phyloP scores from a whole-genome alignment of 1,284 basidiomycete species.

The Boletus sp. region DNA sequence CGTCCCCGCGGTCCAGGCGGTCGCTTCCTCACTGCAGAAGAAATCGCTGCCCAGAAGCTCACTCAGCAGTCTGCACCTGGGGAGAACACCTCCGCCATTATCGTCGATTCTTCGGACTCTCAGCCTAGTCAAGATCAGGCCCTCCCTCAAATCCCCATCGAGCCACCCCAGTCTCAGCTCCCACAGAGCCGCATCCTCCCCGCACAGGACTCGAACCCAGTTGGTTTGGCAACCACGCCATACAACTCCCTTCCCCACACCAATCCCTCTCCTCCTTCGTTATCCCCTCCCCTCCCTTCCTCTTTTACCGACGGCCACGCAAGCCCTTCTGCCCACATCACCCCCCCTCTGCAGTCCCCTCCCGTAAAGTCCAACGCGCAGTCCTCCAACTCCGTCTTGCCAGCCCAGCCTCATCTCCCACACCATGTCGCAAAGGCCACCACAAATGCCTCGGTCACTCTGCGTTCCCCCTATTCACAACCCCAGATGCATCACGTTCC shows the following conservation, averaged over 20 bases:
- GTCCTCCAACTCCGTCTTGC: slow-evolving; percentile 19
- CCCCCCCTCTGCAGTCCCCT: slow-evolving; percentile 23
- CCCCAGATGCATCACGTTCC: slow-evolving; percentile 70
- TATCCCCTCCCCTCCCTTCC: slow-evolving; percentile 19
- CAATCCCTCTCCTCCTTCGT: slow-evolving; percentile 19
- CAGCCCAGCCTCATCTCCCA: slow-evolving; percentile 16
- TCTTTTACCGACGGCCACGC: slow-evolving; percentile 22
- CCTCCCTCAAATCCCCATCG: slow-evolving; percentile 5
- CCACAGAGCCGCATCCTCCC: slow-evolving; percentile 21
- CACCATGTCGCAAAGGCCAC: slow-evolving; percentile 27
- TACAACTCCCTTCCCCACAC: slow-evolving; percentile 19
- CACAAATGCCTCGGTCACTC: slow-evolving; percentile 38
- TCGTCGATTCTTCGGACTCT: slow-evolving; percentile 13
- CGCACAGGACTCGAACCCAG: slow-evolving; percentile 12
- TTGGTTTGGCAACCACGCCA: slow-evolving; percentile 8
- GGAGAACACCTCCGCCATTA: slow-evolving; percentile 12
- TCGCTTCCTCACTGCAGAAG: slow-evolving; percentile 92
- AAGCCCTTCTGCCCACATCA: slow-evolving; percentile 11
- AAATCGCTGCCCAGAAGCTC: slow-evolving; percentile 79
- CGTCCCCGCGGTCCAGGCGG: slow-evolving; percentile 95
- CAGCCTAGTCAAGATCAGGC: slow-evolving; percentile 12
- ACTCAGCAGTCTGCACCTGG: slow-evolving; percentile 27
- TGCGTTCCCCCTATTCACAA: slow-evolving; percentile 50
- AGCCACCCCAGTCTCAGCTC: slow-evolving; percentile 19
- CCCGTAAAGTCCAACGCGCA: slow-evolving; percentile 21